phyloP scores from a whole-genome alignment of 345 rosid species.

The Limnanthes douglasii region DNA sequence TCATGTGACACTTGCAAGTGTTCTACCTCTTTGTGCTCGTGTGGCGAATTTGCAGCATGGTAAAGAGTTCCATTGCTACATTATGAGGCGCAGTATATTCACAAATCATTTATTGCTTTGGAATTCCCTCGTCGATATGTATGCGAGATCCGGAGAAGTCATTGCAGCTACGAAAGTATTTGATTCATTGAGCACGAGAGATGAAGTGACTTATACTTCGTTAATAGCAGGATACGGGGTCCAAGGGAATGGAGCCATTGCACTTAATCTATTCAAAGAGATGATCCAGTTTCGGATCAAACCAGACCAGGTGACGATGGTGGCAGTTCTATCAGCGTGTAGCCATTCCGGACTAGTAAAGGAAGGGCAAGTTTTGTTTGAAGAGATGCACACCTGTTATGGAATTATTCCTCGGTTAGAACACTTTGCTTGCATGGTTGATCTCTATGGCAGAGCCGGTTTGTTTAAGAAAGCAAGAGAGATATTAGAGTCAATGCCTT shows the following conservation, averaged over 20 bases:
- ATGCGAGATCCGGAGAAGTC: conserved; percentile 63
- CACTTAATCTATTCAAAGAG: conserved; percentile 39
- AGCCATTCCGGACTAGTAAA: conserved; percentile 59
- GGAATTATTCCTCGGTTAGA: conserved; percentile 34
- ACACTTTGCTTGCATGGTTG: conserved; percentile 65
- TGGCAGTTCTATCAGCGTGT: conserved; percentile 74
- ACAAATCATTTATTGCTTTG: conserved; percentile 28
- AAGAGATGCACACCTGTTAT: conserved; percentile 25
- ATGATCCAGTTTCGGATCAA: conserved; percentile 29
- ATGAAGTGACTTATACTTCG: conserved; percentile 70
- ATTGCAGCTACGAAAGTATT: conserved; percentile 35
- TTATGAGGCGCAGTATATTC: conserved; percentile 31
- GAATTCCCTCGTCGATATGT: conserved; percentile 74
- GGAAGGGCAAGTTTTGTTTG: conserved; percentile 40
- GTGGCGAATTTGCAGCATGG: conserved; percentile 72
- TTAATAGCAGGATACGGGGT: conserved; percentile 62
- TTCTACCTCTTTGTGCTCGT: conserved; percentile 71
- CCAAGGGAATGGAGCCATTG: conserved; percentile 45
- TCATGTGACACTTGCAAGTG: conserved; percentile 53
- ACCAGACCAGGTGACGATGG: conserved; percentile 77
- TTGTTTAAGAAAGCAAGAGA: conserved; percentile 35
- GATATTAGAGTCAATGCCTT: conserved; percentile 38
- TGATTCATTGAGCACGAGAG: conserved; percentile 36
- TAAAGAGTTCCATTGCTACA: conserved; percentile 74
- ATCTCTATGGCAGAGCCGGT: conserved; percentile 76